A percentile compares a stretch with the other conserved stretches of the same genome.
Evolutionary conservation across 1,284 basidiomycete species (phyloP).

Genomic region (Cystobasidium slooffiae): DNA sequence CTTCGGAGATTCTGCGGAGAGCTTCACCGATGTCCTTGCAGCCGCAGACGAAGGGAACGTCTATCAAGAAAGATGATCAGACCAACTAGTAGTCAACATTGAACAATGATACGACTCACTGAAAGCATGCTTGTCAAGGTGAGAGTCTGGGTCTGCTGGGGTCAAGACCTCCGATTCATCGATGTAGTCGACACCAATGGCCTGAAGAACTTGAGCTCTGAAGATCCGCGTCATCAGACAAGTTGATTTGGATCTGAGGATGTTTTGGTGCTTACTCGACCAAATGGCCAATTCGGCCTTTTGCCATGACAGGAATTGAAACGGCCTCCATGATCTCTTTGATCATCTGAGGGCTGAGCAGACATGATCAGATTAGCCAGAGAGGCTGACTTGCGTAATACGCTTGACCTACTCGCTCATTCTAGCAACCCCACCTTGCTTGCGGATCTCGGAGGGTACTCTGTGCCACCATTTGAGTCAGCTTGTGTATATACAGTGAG

Average conservation of each 20-base stretch:
- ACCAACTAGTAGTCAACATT: too few species aligned
- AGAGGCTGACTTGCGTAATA: not conserved
- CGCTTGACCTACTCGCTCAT: constrained; percentile 63
- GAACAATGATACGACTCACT: not conserved
- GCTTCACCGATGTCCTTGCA: constrained; percentile 76
- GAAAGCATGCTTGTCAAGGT: constrained; percentile 59
- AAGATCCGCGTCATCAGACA: constrained; percentile 22
- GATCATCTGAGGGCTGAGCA: constrained; percentile 69
- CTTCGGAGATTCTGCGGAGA: constrained; percentile 92
- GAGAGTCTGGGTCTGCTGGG: constrained; percentile 70
- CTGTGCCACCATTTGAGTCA: constrained; percentile 65
- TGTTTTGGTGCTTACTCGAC: constrained; percentile 67
- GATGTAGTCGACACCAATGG: constrained; percentile 95
- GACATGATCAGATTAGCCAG: not conserved
- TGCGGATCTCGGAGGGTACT: constrained; percentile 93
- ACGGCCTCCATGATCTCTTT: constrained; percentile 87
- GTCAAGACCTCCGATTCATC: constrained; percentile 80
- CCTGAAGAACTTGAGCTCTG: constrained; percentile 79
- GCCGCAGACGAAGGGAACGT: constrained; percentile 67
- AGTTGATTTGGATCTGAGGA: not conserved
- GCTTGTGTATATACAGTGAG: not conserved
- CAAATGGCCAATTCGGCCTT: constrained; percentile 91
- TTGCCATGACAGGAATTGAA: constrained; percentile 72
- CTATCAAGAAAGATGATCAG: constrained; percentile 61
- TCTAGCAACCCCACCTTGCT: constrained; percentile 85